Base-by-base conservation (phyloP, 768 basidiomycete genomes). In the Tulasnella sp. region DNA sequence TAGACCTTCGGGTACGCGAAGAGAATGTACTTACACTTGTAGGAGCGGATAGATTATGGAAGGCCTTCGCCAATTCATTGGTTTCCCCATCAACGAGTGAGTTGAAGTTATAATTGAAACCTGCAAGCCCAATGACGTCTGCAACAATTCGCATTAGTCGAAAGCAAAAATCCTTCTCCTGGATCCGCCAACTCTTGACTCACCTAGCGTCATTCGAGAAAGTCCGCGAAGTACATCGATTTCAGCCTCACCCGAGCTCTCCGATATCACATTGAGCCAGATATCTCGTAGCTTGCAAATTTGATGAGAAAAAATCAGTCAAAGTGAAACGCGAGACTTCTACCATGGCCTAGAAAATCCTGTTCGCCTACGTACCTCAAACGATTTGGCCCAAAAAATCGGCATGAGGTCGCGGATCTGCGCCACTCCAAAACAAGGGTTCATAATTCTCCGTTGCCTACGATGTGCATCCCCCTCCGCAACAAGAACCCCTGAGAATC, bases 391-490 rank as follows among this genome's bases (percentile, higher is more conserved):
- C 2, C 81, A 64, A 61, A 85, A 84, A 11, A 80, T 78, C 15
- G 73, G 73, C 0, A 81, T 83, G 15, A 84, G 66, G 44, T 77
- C 79, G 2, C 81, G 73, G 47, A 85, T 76, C 64, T 84, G 82
- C 1, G 75, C 69, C 1, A 75, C 73, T 1, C 83, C 81, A 64
- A 86, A 86, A 0, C 83, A 83, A 13, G 84, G 83, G 63, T 85
- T 85, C 50, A 61, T 61, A 15, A 61, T 52, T 29, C 30, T 51
- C 13, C 50, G 50, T 41, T 61, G 51, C 19, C 59, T 51, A 4
- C 19, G 55, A 32, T 59, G 58, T 17, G 49, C 58, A 26, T 61
- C 51, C 11, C 54, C 54, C 13, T 56, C 54, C 9, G 41, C 54
- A 9, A 43, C 42, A 9, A 56, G 41, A 23, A 56, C 15, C 54